Conservation (phyloP, 106 monocot genomes). For the Amphibolis antarctica region DNA sequence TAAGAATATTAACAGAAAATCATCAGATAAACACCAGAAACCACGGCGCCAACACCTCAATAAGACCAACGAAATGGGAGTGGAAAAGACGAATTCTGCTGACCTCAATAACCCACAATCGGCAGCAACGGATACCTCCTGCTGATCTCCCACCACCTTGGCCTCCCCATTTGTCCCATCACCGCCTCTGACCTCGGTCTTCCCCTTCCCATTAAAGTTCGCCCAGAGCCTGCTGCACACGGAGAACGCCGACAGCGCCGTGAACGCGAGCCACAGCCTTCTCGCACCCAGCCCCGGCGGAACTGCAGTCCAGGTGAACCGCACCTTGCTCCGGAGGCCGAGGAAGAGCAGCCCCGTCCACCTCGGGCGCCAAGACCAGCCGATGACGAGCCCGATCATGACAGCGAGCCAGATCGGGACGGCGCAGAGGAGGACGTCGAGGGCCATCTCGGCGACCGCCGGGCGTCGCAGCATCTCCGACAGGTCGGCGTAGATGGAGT, state of each 20-base stretch:
- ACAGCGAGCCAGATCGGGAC: slow-evolving; percentile 97
- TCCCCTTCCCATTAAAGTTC: slow-evolving; percentile 37
- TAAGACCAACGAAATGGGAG: neutral
- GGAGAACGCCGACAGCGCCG: slow-evolving; percentile 85
- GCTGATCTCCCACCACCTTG: slow-evolving; percentile 1
- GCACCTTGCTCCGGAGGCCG: slow-evolving; percentile 54
- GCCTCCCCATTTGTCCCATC: neutral
- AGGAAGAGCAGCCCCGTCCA: slow-evolving; percentile 94
- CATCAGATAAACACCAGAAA: too few species aligned
- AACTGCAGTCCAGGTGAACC: slow-evolving; percentile 40
- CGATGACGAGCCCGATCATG: slow-evolving; percentile 89
- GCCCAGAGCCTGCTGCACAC: slow-evolving; percentile 54
- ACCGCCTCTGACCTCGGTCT: neutral
- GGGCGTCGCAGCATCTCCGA: slow-evolving; percentile 47
- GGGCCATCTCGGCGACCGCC: slow-evolving; percentile 60
- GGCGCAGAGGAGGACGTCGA: slow-evolving; percentile 69
- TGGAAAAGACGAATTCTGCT: neutral
- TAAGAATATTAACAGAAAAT: too few species aligned
- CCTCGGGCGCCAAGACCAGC: slow-evolving; percentile 93
- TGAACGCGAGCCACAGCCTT: slow-evolving; percentile 86
- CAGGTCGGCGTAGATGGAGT: slow-evolving; percentile 33
- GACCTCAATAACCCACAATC: neutral
- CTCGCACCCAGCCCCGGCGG: slow-evolving; percentile 76
- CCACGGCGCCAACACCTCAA: too few species aligned
- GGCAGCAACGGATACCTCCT: neutral